Conservation (phyloP, 148 eudicot genomes). For the Rhododendron ferrugineum region DNA sequence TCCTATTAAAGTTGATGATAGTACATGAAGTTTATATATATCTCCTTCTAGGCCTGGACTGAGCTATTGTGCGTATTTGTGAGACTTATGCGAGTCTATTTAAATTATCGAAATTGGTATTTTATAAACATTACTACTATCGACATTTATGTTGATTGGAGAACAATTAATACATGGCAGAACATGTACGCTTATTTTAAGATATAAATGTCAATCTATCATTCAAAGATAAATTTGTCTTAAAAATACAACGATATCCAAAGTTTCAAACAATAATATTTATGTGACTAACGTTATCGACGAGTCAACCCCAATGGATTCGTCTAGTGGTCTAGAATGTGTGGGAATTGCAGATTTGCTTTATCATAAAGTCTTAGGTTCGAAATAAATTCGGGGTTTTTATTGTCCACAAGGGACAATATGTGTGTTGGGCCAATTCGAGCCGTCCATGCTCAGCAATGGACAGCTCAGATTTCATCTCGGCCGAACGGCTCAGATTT, state of each 20-base stretch:
- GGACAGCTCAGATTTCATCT: no score
- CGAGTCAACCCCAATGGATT: no score
- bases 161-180: background rate
- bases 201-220: background rate
- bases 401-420: no score
- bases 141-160: background rate
- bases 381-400: no score
- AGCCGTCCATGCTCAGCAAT: no score
- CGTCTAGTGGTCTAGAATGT: no score
- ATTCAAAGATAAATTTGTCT: background rate
- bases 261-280: no score
- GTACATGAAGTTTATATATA: background rate
- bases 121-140: background rate
- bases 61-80: background rate
- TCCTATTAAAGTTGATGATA: background rate
- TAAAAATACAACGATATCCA: background rate
- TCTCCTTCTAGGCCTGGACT: background rate
- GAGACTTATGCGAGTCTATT: background rate
- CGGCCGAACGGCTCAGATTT: no score
- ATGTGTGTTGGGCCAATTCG: no score
- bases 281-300: no score
- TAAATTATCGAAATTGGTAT: background rate
- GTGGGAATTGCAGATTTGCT: no score
- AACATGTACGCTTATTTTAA: background rate
- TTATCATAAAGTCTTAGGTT: no score